Evolutionary conservation across 192 early-diverging fungal species (phyloP), one percentile per base, ranked within the genome.

Genomic region (Jimgerdemannia lactiflua): DNA sequence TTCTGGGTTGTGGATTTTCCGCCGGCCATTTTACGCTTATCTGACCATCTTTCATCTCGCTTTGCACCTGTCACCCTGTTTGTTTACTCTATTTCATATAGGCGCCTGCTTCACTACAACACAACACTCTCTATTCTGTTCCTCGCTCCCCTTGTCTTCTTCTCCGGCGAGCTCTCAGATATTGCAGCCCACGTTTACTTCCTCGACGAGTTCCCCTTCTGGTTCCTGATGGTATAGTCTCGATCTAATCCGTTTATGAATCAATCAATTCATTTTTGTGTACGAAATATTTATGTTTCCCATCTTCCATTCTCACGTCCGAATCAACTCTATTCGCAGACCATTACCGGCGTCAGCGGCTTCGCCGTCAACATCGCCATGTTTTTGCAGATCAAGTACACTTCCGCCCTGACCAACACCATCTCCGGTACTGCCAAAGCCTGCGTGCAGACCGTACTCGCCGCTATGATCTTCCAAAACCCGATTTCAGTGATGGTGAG

Each of bases 361-460:
- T 91, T 91, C 76, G 80, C 84, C 68, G 90, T 91, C 78, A 91
- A 91, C 69, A 90, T 88, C 69, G 86, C 90, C 79, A 91, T 90
- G 83, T 91, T 91, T 74, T 78, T 90, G 77, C 90, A 91, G 75
- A 89, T 91, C 78, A 91, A 91, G 81, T 89, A 85, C 64, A 91
- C 90, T 1, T 88, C 90, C 8, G 88, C 90, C 18, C 77, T 91
- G 72, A 91, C 90, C 4, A 91, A 88, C 73, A 91, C 89, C 9
- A 91, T 91, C 77, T 90, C 89, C 20, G 90, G 90, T 4, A 91
- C 90, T 42, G 90, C 90, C 66, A 91, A 91, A 77, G 83, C 86
- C 17, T 91, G 90, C 84, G 86, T 88, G 14, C 90, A 91, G 79
- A 91, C 90, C 4, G 69, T 89, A 63, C 67, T 91, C 49, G 89